Base-by-base conservation (phyloP, 768 basidiomycete genomes). In the Boletellus ananiceps region DNA sequence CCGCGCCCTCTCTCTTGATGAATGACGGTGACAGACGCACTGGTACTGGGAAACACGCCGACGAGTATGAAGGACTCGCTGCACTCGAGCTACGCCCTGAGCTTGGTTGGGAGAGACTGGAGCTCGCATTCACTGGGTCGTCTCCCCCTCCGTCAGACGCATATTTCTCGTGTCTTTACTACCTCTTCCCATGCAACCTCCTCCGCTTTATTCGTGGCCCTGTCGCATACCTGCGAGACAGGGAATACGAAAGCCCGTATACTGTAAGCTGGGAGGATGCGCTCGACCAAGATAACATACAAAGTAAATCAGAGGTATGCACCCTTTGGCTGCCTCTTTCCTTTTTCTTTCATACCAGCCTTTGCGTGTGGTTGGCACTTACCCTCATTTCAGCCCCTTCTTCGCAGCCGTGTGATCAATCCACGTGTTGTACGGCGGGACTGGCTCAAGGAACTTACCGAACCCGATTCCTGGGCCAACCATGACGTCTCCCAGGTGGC, bases 171-270 rank as follows among this genome's bases (percentile, higher is more conserved):
- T 77, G 77, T 39, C 72, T 96, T 52, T 95, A 94, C 69, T 93
- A 91, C 59, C 80, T 93, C 41, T 96, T 90, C 71, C 93, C 93
- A 1, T 88, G 84, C 69, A 96, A 94, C 70, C 75, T 88, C 36
- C 72, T 95, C 50, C 79, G 77, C 46, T 96, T 96, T 66, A 67
- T 93, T 46, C 81, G 83, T 44, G 71, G 75, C 43, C 89, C 93
- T 1, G 73, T 75, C 8, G 65, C 68, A 33, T 93, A 91, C 57
- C 68, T 96, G 15, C 66, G 63, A 8, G 74, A 78, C 21, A 76
- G 70, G 56, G 60, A 63, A 4, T 68, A 79, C 32, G 67, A 76
- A 40, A 78, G 79, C 43, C 81, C 87, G 2, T 90, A 86, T 57
- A 71, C 73, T n/a, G 74, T 82, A 38, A 74, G 72, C 32, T 94